phyloP scores from a whole-genome alignment of 2,329 filamentous ascomycete genomes.

The Cladophialophora exuberans region DNA sequence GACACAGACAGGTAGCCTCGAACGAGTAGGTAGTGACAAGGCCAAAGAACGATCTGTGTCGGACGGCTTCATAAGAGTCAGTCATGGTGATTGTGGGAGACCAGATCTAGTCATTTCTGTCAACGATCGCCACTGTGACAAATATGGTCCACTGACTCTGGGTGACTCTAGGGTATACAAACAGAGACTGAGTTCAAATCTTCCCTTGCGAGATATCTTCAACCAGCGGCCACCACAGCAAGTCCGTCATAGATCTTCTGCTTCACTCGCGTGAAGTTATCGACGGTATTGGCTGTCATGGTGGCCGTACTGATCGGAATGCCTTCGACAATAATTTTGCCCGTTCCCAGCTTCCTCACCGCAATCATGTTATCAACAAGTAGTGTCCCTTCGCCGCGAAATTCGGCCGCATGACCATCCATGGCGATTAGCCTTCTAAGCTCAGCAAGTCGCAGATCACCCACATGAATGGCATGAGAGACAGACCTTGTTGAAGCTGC shows the following conservation, averaged over 20 bases:
- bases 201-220: slow-evolving; percentile 24
- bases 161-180: slow-evolving; percentile 1
- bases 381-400: slow-evolving; percentile 88
- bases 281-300: slow-evolving; percentile 54
- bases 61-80: too few species aligned
- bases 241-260: slow-evolving; percentile 91
- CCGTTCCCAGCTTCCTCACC: slow-evolving; percentile 84
- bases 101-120: too few species aligned
- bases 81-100: too few species aligned
- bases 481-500: slow-evolving; percentile 74
- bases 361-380: slow-evolving; percentile 87
- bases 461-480: slow-evolving; percentile 89
- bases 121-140: too few species aligned
- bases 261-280: slow-evolving; percentile 84
- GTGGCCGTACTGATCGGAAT: slow-evolving; percentile 59
- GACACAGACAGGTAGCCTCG: too few species aligned
- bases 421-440: slow-evolving; percentile 80
- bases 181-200: background rate
- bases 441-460: slow-evolving; percentile 87
- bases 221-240: slow-evolving; percentile 82
- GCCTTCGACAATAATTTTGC: slow-evolving; percentile 84
- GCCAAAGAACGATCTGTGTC: too few species aligned
- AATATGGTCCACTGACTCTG: too few species aligned
- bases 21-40: too few species aligned
- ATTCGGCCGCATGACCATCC: slow-evolving; percentile 84